phyloP scores from a whole-genome alignment of 495 filamentous ascomycete genomes.

The Trichoderma virens region DNA sequence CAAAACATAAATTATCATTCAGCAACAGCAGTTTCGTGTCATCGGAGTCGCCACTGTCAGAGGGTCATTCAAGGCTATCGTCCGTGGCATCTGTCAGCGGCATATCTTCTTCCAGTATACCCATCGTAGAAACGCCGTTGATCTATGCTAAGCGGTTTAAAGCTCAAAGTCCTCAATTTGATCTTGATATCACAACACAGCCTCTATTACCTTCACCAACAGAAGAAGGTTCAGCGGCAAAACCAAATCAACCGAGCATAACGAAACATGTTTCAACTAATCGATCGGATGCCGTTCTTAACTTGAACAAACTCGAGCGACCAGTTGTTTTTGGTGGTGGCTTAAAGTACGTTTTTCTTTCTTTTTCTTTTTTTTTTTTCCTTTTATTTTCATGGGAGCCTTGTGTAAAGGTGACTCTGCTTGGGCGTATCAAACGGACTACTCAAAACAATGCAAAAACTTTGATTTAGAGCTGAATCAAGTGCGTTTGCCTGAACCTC shows the following conservation, averaged over 20 bases:
- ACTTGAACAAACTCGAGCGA: background rate
- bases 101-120: conserved; percentile 11
- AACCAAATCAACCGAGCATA: background rate
- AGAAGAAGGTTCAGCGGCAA: background rate
- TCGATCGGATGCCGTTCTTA: background rate
- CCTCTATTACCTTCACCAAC: background rate
- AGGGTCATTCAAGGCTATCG: conserved; percentile 33
- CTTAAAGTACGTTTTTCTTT: background rate
- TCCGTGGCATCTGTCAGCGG: conserved; percentile 33
- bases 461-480: background rate
- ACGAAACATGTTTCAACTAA: background rate
- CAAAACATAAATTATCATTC: conserved; percentile 33
- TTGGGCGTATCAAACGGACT: background rate
- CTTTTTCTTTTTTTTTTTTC: background rate
- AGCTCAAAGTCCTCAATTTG: background rate
- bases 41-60: conserved; percentile 25
- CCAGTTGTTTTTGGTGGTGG: background rate
- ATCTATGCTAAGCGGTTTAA: conserved; percentile 5
- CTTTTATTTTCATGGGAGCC: background rate
- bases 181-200: background rate
- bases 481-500: background rate
- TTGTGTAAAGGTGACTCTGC: background rate
- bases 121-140: conserved; percentile 12
- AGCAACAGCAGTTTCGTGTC: conserved; percentile 33
- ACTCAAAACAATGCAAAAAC: background rate